phyloP scores from a whole-genome alignment of 768 basidiomycete genomes.

The Tulasnella sp. region DNA sequence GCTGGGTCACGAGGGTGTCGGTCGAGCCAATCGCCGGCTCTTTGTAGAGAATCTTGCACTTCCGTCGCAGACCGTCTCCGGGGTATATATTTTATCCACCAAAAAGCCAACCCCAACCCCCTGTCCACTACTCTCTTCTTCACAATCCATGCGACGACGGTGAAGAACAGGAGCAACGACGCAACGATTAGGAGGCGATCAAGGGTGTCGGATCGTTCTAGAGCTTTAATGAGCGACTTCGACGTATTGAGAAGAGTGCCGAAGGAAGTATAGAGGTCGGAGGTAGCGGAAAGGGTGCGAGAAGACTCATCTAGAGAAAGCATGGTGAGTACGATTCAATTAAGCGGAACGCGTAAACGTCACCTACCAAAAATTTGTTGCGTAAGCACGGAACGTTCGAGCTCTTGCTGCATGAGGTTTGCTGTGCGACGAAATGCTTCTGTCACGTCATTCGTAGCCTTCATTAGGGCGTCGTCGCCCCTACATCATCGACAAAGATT shows the following conservation, averaged over 20 bases:
- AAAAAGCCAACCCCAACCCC: slow-evolving; percentile 72
- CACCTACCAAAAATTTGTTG: slow-evolving; percentile 75
- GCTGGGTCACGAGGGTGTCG: background rate
- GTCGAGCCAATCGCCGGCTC: background rate
- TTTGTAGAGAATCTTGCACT: background rate
- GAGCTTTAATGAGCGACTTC: slow-evolving; percentile 75
- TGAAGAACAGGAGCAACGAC: slow-evolving; percentile 75
- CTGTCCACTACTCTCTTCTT: slow-evolving; percentile 83
- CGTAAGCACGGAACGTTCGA: slow-evolving; percentile 83
- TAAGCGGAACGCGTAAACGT: background rate
- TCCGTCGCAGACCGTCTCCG: background rate
- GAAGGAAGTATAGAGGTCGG: slow-evolving; percentile 71
- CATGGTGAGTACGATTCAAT: background rate
- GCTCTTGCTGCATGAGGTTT: slow-evolving; percentile 82
- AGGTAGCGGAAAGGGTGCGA: slow-evolving; percentile 67
- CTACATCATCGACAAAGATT: slow-evolving; percentile 24
- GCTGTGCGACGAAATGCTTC: slow-evolving; percentile 82
- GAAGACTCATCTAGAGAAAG: slow-evolving; percentile 65
- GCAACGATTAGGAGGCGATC: slow-evolving; percentile 83
- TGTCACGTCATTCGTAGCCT: slow-evolving; percentile 84
- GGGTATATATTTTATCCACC: slow-evolving; percentile 54
- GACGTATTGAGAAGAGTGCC: slow-evolving; percentile 69
- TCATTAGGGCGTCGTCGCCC: slow-evolving; percentile 83
- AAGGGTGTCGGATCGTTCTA: slow-evolving; percentile 88
- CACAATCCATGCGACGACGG: slow-evolving; percentile 80